A percentile compares a stretch with the other conserved stretches of the same genome.
Evolutionary conservation across 768 basidiomycete species (phyloP).

Genomic region (Psilocybe subaeruginosa): DNA sequence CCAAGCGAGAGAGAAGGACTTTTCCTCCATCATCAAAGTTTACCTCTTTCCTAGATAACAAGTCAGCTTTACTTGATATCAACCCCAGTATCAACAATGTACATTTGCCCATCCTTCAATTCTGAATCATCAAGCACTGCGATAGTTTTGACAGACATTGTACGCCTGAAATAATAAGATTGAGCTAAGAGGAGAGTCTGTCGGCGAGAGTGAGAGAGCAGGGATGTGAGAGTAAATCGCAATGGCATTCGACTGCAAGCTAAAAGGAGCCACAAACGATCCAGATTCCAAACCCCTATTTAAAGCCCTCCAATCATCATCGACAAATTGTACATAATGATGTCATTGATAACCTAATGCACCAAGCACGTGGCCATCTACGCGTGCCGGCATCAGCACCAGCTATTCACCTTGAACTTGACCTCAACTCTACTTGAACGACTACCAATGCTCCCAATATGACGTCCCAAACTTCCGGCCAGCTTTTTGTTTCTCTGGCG

Average conservation of each 20-base stretch:
- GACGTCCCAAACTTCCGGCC: background rate
- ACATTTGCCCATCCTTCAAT: conserved; percentile 72
- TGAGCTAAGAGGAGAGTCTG: conserved; percentile 2
- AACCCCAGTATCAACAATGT: conserved; percentile 9
- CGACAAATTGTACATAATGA: conserved; percentile 9
- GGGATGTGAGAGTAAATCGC: conserved; percentile 16
- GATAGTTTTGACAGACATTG: conserved; percentile 53
- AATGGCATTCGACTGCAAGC: conserved; percentile 10
- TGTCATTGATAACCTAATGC: background rate
- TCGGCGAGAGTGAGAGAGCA: conserved; percentile 8
- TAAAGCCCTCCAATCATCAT: conserved; percentile 17
- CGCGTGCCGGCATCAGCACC: background rate
- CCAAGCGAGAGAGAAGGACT: conserved; percentile 76
- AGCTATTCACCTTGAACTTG: background rate
- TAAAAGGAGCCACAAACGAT: background rate
- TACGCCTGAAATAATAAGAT: conserved; percentile 19
- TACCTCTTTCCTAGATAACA: conserved; percentile 74
- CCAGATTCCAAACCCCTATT: background rate
- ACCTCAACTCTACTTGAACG: background rate
- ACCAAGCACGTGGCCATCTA: too few relatives aligned
- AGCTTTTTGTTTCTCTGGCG: conserved; percentile 23
- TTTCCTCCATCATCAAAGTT: conserved; percentile 71
- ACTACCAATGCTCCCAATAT: background rate
- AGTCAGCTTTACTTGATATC: background rate
- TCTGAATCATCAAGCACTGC: conserved; percentile 61